A percentile compares a stretch with the other conserved stretches of the same genome.
phyloP scores from a whole-genome alignment of 495 filamentous ascomycete species.

The Penicillium alfredii region DNA sequence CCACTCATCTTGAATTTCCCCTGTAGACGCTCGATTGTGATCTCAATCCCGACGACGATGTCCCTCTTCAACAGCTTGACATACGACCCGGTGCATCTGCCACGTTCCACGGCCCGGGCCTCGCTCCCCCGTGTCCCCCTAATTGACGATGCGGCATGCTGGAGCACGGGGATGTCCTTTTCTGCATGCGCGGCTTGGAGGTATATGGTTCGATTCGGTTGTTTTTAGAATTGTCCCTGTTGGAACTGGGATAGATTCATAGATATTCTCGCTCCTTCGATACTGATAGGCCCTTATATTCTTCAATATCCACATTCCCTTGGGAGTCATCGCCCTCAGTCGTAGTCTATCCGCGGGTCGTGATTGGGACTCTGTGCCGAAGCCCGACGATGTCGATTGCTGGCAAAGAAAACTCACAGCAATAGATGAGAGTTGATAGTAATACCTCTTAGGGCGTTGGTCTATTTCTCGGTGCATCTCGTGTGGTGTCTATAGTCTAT shows the following conservation, averaged over 20 bases:
- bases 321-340: background rate
- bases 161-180: slow-evolving; percentile 29
- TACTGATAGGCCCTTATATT: too few species aligned
- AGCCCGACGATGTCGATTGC: background rate
- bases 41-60: slow-evolving; percentile 52
- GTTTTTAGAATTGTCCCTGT: too few species aligned
- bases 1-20: slow-evolving; percentile 57
- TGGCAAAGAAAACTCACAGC: too few species aligned
- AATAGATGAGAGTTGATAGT: too few species aligned
- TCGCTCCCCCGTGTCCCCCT: slow-evolving; percentile 34
- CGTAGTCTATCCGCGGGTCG: slow-evolving; percentile 2
- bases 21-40: slow-evolving; percentile 41
- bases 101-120: slow-evolving; percentile 39
- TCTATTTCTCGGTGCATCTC: too few species aligned
- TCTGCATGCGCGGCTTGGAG: slow-evolving; percentile 46
- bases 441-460: too few species aligned
- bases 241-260: background rate
- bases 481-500: too few species aligned
- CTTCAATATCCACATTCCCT: too few species aligned
- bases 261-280: too few species aligned
- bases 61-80: slow-evolving; percentile 44
- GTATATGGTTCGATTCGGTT: too few species aligned
- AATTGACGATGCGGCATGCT: slow-evolving; percentile 30
- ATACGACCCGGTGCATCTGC: slow-evolving; percentile 44
- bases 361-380: slow-evolving; percentile 16